Evolutionary conservation across 805 yeast genomes (phyloP), one percentile per base, ranked within the genome.

Genomic region (Myxozyma monticola): DNA sequence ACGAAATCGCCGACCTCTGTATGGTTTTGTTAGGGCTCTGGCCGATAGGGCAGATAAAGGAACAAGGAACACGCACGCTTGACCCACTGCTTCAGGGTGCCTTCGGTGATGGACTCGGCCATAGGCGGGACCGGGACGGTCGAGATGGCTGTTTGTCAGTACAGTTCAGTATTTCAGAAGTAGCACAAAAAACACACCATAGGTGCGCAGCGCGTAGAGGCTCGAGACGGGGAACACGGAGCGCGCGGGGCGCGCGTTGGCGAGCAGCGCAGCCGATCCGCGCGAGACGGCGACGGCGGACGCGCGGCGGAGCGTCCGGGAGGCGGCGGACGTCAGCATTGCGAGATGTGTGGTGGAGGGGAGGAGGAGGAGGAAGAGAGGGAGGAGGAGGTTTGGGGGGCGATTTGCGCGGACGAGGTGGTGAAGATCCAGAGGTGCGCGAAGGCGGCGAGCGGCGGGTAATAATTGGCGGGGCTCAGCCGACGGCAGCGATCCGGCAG

Each of bases 41-140:
- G 9, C 31, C 31, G 14, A 28, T 28, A 10, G 31, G 14, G 14
- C 12, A 9, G 12, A 28, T 10, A 28, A 28, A 28, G 31, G 12
- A 28, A 28, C 9, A 14, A 28, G 17, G 9, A 15, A 37, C 12
- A 18, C 40, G 14, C 47, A 57, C 62, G 51, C 66, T 72, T 72
- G 44, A 68, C 66, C 65, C 71, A 71, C 51, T 78, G 79, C 56
- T 87, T 76, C 60, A 93, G 78, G 42, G 98, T 88, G 68, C 99
- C 99, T 71, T 93, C 99, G 36, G 96, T 88, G 66, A 93, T 84
- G 43, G 97, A 90, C 74, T 93, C 99, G 37, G 99, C 98, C 97
- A 93, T 89, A 59, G 88, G 95, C 42, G 99, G 99, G 20, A 93
- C 98, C 70, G 89, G 87, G 45, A 91, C 95, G 42, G 65, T 62